Percentiles rank a stretch among this genome's conserved stretches.
phyloP scores from a whole-genome alignment of 345 rosid genomes.

The Psidium friedrichsthalianum region DNA sequence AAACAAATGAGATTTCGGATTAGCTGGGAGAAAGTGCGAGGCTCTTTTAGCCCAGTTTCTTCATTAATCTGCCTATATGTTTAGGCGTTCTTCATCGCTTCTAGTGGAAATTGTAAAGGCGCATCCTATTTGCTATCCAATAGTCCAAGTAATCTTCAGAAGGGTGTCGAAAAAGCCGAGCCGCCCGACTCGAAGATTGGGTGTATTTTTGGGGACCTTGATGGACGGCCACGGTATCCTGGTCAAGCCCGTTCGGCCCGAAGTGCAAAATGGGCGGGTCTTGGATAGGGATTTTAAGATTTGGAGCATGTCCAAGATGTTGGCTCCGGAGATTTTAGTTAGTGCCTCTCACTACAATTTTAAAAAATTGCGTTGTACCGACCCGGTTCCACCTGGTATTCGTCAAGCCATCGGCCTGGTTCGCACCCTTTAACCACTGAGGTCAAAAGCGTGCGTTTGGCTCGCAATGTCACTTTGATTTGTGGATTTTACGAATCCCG shows the following conservation, averaged over 20 bases:
- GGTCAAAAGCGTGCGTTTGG: too few relatives aligned
- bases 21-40: not conserved
- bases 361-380: not conserved
- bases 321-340: not conserved
- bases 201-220: too few relatives aligned
- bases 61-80: not conserved
- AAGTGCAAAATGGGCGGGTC: not conserved
- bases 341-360: not conserved
- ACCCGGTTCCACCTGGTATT: fast-evolving
- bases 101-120: not conserved
- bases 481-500: too few relatives aligned
- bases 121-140: not conserved
- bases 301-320: not conserved
- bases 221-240: not conserved
- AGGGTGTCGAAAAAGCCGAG: too few relatives aligned
- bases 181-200: too few relatives aligned
- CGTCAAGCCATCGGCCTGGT: not conserved
- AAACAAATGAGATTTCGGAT: not conserved
- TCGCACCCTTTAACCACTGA: not conserved
- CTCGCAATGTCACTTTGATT: too few relatives aligned
- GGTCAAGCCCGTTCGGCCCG: not conserved
- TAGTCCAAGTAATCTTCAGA: too few relatives aligned
- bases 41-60: not conserved
- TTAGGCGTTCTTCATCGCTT: not conserved
- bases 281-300: not conserved